phyloP scores from a whole-genome alignment of 106 monocot species.

The Acorus calamus region DNA sequence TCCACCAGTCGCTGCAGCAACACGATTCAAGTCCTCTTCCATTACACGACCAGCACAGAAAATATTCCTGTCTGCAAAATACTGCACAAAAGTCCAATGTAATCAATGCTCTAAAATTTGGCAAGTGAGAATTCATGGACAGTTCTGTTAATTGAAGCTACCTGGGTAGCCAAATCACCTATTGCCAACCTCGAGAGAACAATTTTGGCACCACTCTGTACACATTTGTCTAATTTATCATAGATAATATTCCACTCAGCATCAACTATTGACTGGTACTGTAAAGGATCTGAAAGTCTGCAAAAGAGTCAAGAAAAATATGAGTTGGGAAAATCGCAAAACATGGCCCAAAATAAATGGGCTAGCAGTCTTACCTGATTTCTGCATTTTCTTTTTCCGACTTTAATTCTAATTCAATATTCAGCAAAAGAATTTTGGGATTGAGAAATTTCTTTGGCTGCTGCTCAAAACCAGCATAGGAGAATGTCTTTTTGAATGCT shows the following conservation, averaged over 20 bases:
- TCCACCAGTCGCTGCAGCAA: conserved; percentile 94
- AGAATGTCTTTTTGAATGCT: conserved; percentile 99
- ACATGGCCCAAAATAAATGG: neutral
- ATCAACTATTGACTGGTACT: conserved; percentile 99
- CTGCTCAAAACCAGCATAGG: conserved; percentile 99
- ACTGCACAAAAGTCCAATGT: conserved; percentile 54
- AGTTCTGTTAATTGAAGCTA: too few relatives aligned
- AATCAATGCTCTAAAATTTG: too few relatives aligned
- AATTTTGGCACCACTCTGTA: conserved; percentile 85
- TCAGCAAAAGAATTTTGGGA: conserved; percentile 88
- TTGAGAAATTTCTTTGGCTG: conserved; percentile 96
- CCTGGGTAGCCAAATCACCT: conserved; percentile 99
- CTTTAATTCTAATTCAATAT: conserved; percentile 94
- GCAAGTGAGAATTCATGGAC: too few relatives aligned
- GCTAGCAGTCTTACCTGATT: conserved; percentile 57
- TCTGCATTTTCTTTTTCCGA: conserved; percentile 99
- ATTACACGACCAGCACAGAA: conserved; percentile 98
- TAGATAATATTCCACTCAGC: conserved; percentile 99
- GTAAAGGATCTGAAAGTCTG: conserved; percentile 86
- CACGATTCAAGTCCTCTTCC: conserved; percentile 90
- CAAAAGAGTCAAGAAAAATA: too few relatives aligned
- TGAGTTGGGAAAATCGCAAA: neutral
- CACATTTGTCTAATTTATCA: conserved; percentile 98
- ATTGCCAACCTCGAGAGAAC: conserved; percentile 93
- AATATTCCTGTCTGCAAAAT: conserved; percentile 97